Conservation (phyloP, 805 yeast genomes). For the Pichia sporocuriosa region DNA sequence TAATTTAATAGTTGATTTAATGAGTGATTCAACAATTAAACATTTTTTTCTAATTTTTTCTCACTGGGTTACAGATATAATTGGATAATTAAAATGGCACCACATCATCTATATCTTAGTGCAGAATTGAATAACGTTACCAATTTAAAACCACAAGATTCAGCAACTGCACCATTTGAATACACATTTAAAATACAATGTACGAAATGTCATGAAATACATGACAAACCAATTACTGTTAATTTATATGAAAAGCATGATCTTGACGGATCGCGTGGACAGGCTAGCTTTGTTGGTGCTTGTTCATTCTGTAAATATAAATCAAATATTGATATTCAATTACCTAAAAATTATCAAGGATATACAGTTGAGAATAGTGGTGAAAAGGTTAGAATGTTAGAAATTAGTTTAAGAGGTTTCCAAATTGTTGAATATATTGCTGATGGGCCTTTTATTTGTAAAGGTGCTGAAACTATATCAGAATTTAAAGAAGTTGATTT, state of each 20-base stretch:
- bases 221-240: constrained; percentile 63
- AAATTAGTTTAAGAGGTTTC: constrained; percentile 81
- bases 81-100: no score
- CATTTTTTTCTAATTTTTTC: no score
- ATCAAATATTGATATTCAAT: constrained; percentile 19
- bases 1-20: no score
- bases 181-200: constrained; percentile 72
- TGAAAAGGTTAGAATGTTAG: constrained; percentile 43
- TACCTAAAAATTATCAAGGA: constrained; percentile 22
- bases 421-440: constrained; percentile 66
- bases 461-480: constrained; percentile 36
- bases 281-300: constrained; percentile 71
- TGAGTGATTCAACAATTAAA: no score
- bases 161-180: constrained; percentile 55
- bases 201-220: constrained; percentile 70
- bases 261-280: constrained; percentile 67
- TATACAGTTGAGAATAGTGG: constrained; percentile 37
- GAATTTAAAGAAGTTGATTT: constrained; percentile 43
- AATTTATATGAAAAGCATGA: constrained; percentile 62
- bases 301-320: constrained; percentile 25
- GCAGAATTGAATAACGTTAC: constrained; percentile 34
- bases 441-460: constrained; percentile 50
- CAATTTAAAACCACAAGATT: constrained; percentile 46
- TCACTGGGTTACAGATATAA: no score
- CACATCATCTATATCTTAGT: constrained; percentile 25